Evolutionary conservation across 257 asterid species (phyloP).

Genomic region (Primulina eburnea): DNA sequence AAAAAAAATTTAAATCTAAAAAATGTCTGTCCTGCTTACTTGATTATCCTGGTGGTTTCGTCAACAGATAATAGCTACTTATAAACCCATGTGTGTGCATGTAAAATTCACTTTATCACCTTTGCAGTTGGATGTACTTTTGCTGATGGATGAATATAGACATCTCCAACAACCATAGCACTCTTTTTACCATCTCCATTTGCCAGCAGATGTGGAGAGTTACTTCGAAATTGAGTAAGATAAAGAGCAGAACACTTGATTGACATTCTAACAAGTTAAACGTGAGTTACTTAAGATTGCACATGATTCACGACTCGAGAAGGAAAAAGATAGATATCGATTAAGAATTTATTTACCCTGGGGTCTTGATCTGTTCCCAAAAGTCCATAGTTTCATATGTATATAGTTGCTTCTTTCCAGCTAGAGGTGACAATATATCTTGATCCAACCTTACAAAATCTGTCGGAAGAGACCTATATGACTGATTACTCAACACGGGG

Average conservation of each 20-base stretch:
- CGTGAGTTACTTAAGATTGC: conserved; percentile 16
- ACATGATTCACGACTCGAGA: conserved; percentile 7
- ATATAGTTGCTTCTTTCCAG: conserved; percentile 74
- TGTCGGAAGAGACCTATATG: conserved; percentile 56
- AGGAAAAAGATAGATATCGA: conserved; percentile 13
- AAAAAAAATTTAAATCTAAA: background rate
- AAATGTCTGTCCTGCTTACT: background rate
- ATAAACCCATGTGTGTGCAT: background rate
- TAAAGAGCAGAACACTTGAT: conserved; percentile 52
- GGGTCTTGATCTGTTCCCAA: conserved; percentile 93
- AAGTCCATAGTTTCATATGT: conserved; percentile 71
- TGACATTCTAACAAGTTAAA: conserved; percentile 58
- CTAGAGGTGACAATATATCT: conserved; percentile 84
- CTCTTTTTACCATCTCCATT: conserved; percentile 46
- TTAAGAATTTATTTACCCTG: conserved; percentile 46
- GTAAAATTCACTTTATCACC: conserved; percentile 35
- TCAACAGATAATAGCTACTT: background rate
- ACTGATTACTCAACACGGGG: conserved; percentile 29
- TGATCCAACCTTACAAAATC: conserved; percentile 88
- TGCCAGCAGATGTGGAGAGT: conserved; percentile 50
- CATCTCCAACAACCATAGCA: conserved; percentile 48
- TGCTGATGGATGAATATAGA: conserved; percentile 74
- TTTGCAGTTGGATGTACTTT: conserved; percentile 84
- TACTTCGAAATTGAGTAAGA: conserved; percentile 44
- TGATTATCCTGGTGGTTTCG: background rate